Evolutionary conservation across 179 eudicot genomes (phyloP).

Genomic region (Silene coronaria): DNA sequence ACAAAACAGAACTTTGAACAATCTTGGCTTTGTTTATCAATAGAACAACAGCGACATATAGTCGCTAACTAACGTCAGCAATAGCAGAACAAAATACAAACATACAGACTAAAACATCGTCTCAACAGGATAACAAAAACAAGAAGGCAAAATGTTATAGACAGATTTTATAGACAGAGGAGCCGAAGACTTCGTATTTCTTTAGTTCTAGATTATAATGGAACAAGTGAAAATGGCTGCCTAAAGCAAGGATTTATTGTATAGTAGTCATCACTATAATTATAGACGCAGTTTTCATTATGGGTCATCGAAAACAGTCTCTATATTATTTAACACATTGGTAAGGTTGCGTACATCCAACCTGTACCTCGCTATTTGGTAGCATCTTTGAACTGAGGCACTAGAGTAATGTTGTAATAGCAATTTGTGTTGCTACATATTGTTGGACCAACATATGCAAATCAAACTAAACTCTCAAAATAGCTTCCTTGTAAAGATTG

Average conservation of each 20-base stretch:
- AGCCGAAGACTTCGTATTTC: too few relatives aligned
- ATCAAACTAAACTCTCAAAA: not conserved
- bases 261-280: too few relatives aligned
- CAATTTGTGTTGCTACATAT: too few relatives aligned
- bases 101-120: not conserved
- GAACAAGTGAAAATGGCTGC: too few relatives aligned
- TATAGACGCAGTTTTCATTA: not conserved
- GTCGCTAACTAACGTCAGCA: not conserved
- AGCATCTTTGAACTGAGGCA: not conserved
- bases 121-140: not conserved
- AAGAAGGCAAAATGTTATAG: not conserved
- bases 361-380: too few relatives aligned
- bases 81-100: too few relatives aligned
- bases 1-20: not conserved
- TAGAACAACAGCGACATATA: not conserved
- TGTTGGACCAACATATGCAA: too few relatives aligned
- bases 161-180: not conserved
- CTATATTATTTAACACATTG: too few relatives aligned
- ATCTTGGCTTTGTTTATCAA: conserved; percentile 1
- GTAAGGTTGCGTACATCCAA: too few relatives aligned
- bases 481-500: not conserved
- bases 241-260: too few relatives aligned
- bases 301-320: not conserved
- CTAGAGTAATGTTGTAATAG: not conserved
- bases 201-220: too few relatives aligned